phyloP scores from a whole-genome alignment of 148 eudicot species.

The Chenopodium quinoa region DNA sequence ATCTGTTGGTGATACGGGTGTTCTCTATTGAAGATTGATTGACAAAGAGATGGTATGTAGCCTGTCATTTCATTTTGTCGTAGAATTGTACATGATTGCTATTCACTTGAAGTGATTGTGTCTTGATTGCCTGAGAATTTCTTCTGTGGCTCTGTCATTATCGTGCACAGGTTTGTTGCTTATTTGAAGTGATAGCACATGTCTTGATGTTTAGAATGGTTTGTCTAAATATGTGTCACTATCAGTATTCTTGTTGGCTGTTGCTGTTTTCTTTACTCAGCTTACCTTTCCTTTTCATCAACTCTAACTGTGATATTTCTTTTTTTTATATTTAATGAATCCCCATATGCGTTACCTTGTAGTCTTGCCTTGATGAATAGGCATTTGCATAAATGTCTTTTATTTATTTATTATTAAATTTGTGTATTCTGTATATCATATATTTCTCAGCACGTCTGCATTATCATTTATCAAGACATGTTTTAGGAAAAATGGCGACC shows the following conservation, averaged over 20 bases:
- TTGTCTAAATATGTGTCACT: background rate
- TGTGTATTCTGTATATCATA: too few relatives aligned
- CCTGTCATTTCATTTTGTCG: slow-evolving; percentile 10
- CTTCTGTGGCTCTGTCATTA: background rate
- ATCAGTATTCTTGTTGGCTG: background rate
- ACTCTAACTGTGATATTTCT: background rate
- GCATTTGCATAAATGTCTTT: background rate
- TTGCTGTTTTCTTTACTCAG: background rate
- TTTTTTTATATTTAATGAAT: too few relatives aligned
- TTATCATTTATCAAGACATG: background rate
- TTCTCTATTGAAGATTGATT: slow-evolving; percentile 53
- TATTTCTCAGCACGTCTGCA: background rate
- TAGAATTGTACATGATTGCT: background rate
- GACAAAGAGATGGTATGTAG: slow-evolving; percentile 88
- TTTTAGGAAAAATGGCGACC: too few relatives aligned
- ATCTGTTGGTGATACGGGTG: slow-evolving; percentile 25
- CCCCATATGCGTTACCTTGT: background rate
- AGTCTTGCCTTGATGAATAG: background rate
- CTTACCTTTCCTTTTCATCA: too few relatives aligned
- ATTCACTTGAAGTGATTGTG: background rate
- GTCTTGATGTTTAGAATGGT: background rate
- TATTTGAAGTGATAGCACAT: background rate
- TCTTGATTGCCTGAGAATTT: background rate
- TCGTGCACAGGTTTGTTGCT: background rate
- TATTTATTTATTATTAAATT: too few relatives aligned